These are phyloP conservation scores for Chamaecrista fasciculata DNA, from an alignment of 306 rosid genomes.

Conservation along the genomic window DNA sequence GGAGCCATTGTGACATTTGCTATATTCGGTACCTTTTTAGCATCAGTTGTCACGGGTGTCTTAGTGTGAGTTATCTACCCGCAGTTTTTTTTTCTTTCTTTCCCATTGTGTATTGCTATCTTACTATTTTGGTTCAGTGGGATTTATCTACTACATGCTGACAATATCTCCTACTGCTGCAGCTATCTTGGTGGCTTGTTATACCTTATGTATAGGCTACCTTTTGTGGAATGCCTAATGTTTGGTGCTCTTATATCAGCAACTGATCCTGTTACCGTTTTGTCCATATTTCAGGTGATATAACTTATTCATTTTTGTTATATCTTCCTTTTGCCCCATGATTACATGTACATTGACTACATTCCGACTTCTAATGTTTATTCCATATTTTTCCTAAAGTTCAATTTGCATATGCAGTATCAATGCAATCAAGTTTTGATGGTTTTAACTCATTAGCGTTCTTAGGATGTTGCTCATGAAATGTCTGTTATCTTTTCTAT, in stretches of 20 bases:
- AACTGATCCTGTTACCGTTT: conserved; percentile 95
- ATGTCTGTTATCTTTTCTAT: background rate
- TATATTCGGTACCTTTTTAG: conserved; percentile 79
- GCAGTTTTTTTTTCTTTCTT: background rate
- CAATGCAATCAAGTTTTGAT: background rate
- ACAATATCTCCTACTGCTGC: conserved; percentile 34
- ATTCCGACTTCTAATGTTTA: conserved; percentile 7
- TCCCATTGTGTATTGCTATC: background rate
- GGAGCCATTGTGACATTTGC: conserved; percentile 99
- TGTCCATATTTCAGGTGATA: conserved; percentile 94
- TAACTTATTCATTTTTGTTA: background rate
- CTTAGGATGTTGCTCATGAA: conserved; percentile 16
- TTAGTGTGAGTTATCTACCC: conserved; percentile 65
- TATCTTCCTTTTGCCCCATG: background rate
- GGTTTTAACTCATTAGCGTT: conserved; percentile 12
- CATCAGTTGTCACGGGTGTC: conserved; percentile 86
- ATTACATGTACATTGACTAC: background rate
- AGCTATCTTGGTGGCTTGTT: conserved; percentile 93
- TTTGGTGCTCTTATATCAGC: conserved; percentile 99
- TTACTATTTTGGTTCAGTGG: conserved; percentile 18
- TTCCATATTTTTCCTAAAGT: background rate
- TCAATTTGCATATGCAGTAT: conserved; percentile 17
- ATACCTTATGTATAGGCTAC: conserved; percentile 87
- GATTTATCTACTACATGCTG: conserved; percentile 19
- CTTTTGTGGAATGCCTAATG: conserved; percentile 98